Percentiles rank a stretch among this genome's conserved stretches.
These are phyloP conservation scores for Syzygium syzygioides DNA, from an alignment of 441 rosid species.

Conservation along the genomic window DNA sequence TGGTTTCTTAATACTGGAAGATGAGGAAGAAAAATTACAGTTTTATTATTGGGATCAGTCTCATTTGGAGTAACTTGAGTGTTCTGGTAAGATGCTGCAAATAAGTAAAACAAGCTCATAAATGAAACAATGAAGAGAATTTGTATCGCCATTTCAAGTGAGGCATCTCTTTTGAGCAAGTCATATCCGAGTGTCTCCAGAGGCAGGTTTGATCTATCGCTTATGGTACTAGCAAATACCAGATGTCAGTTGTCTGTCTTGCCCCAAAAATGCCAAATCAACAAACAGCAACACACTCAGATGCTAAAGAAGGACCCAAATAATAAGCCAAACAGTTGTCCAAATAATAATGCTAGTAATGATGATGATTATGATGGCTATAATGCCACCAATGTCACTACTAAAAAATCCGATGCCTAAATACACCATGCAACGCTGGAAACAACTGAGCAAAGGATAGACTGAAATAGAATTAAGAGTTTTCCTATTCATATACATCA, in stretches of 20 bases:
- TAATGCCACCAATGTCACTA: background rate
- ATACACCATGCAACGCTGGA: background rate
- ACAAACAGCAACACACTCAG: background rate
- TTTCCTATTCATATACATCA: background rate
- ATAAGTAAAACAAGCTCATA: background rate
- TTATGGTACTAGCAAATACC: background rate
- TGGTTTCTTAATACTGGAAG: background rate
- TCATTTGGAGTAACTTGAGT: conserved; percentile 10
- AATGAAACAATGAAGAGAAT: background rate
- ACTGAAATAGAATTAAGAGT: background rate
- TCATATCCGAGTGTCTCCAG: background rate
- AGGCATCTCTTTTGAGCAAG: background rate
- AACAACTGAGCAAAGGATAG: background rate
- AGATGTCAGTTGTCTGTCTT: background rate
- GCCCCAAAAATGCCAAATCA: background rate
- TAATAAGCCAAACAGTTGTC: background rate
- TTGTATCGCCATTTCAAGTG: background rate
- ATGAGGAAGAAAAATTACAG: conserved; percentile 4
- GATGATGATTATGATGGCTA: background rate
- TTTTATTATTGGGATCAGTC: conserved; percentile 16
- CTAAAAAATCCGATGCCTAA: background rate
- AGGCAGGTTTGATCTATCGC: background rate
- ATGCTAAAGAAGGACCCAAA: background rate
- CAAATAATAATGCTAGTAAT: background rate
- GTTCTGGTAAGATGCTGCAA: conserved; percentile 13